Base-by-base conservation (phyloP, 768 basidiomycete genomes). In the Collybiopsis luxurians region DNA sequence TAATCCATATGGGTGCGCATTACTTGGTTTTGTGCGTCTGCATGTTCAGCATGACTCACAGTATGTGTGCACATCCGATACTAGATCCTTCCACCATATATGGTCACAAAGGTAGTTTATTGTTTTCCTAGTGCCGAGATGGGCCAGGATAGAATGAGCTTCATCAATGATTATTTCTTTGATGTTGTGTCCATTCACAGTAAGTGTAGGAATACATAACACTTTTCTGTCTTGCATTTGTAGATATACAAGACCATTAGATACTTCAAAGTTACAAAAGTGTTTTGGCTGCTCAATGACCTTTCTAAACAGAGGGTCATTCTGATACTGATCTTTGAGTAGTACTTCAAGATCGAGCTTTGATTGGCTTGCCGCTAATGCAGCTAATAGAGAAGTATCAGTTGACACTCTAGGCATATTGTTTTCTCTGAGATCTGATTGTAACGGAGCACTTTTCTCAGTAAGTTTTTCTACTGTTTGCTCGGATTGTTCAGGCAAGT, bases 141-240 rank as follows among this genome's bases (percentile, higher is more conserved):
- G 74, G 0, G 72, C 73, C 1, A 75, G 54, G 0, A 75, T 7
- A 0, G 69, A 71, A 30, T 75, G 73, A 0, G 70, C 73, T n/a
- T 73, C 72, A 0, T 56, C 57, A 0, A 75, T 73, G 0, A 75
- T 17, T 0, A 60, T 46, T 40, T 73, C 73, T 0, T 62, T 42
- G 1, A 69, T 23, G 11, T 19, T 47, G 1, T 45, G 48, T 34
- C 40, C 39, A 34, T 60, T 26, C 2, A 30, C 39, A 0, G 6
- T 49, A 4, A 62, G 38, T 12, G 17, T 55, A 11, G 62, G 64
- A 4, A 64, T 56, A 42, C 63, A 63, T 1, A 64, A 44, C 6
- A 57, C 30, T 6, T 26, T 46, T 23, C 15, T 17, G 10, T 57
- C 55, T 1, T 51, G 53, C 3, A 42, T 27, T 24, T 44, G 59